Evolutionary conservation across 23 red algal genomes (phyloP), one percentile per base, ranked within the genome.

Genomic region (Gracilaria vermiculophylla): DNA sequence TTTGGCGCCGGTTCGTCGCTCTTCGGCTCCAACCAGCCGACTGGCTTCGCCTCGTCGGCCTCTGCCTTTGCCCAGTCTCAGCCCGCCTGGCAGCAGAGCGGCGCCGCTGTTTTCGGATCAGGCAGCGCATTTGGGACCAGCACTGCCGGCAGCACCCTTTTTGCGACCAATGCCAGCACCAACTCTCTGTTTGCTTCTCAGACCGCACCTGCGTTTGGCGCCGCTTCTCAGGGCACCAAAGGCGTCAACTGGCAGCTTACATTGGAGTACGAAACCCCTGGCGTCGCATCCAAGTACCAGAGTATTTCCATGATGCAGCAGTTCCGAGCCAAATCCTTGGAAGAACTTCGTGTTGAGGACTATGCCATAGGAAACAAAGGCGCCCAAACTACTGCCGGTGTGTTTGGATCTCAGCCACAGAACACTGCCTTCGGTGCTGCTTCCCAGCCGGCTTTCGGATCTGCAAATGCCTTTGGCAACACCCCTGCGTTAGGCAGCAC

Each of bases 301-400:
- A 58, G 65, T 19, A 88, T 94, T 34, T 54, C 71, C 33, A 94
- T 87, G 86, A 94, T 94, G 92, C 82, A 79, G 9, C 69, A 34
- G 4, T 94, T 76, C 33, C 71, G 86, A 41, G 92, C 64, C 4
- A 77, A 74, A 36, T 78, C 65, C 20, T 23, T 94, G 8, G 92
- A 94, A 70, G 92, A 94, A 60, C 61, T 94, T 25, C 49, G 92
- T 14, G 58, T 79, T 13, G 92, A 94, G 56, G 92, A 94, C 44
- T 94, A 94, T n/a, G 74, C 57, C 13, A 49, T 73, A 14, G 92
- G 92, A 58, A 94, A 86, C 47, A 94, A 87, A 53, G 34, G 66
- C 8, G 28, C 28, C 15, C 45, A 77, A 60, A 25, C 92, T n/a
- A 40, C 80, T 31, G 62, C 62, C 34, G 71, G 49, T 7, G 43